A percentile compares a stretch with the other conserved stretches of the same genome.
phyloP scores from a whole-genome alignment of 176 grass and related monocot species.

The Puccinellia tenuiflora region DNA sequence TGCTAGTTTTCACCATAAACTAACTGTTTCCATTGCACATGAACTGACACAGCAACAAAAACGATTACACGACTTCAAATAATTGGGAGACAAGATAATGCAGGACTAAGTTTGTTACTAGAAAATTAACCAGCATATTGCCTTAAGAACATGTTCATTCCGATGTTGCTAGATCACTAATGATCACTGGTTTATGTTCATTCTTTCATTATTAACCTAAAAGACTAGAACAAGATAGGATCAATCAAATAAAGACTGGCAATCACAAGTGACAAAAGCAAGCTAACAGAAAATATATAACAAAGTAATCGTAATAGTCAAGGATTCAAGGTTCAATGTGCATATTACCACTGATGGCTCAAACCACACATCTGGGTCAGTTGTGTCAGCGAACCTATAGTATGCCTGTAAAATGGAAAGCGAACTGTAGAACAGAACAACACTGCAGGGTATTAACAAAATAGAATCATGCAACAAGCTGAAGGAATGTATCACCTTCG shows the following conservation, averaged over 20 bases:
- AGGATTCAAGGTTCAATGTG: background rate
- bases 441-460: background rate
- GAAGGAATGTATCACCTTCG: constrained; percentile 62
- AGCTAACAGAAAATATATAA: background rate
- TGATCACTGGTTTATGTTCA: background rate
- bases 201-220: background rate
- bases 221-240: background rate
- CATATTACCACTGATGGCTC: constrained; percentile 76
- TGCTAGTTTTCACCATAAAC: background rate
- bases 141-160: background rate
- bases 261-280: background rate
- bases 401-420: constrained; percentile 61
- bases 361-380: constrained; percentile 97
- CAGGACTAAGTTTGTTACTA: background rate
- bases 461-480: constrained; percentile 3
- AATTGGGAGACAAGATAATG: background rate
- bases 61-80: background rate
- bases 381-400: constrained; percentile 86
- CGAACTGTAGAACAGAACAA: background rate
- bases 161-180: background rate
- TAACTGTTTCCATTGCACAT: background rate
- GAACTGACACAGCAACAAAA: background rate
- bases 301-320: background rate
- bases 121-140: background rate
- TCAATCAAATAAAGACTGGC: constrained; percentile 12